phyloP scores from a whole-genome alignment of 2,329 filamentous ascomycete species.

The Saccharata proteae region DNA sequence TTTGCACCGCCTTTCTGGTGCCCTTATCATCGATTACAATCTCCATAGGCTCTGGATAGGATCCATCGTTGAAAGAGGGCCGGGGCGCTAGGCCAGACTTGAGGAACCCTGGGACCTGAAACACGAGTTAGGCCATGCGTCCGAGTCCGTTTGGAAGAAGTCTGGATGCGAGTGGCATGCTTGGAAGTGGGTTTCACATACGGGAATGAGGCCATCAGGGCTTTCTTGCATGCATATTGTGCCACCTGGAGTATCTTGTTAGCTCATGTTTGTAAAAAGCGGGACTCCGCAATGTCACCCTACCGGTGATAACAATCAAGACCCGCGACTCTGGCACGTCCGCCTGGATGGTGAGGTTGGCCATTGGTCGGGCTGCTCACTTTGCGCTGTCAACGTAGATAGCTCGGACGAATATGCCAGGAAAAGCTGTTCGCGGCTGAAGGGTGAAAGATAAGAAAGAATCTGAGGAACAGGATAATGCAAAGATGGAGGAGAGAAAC shows the following conservation, averaged over 20 bases:
- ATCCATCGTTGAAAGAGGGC: constrained; percentile 75
- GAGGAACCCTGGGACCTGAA: constrained; percentile 52
- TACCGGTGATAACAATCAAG: constrained; percentile 79
- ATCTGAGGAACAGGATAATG: background rate
- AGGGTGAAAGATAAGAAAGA: background rate
- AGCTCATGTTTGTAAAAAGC: background rate
- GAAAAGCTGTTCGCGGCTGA: too few relatives aligned
- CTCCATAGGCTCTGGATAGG: constrained; percentile 42
- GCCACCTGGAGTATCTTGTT: constrained; percentile 33
- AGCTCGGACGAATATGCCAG: background rate
- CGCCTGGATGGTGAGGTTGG: background rate
- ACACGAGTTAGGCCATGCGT: background rate
- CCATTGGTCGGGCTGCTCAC: background rate
- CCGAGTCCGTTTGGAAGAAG: background rate
- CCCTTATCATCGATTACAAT: constrained; percentile 41
- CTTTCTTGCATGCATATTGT: constrained; percentile 88
- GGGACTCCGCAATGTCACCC: too few relatives aligned
- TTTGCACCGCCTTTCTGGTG: constrained; percentile 45
- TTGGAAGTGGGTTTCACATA: constrained; percentile 21
- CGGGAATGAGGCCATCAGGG: constrained; percentile 66
- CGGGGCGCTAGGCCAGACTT: constrained; percentile 70
- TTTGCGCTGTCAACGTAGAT: background rate
- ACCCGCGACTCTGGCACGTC: constrained; percentile 60
- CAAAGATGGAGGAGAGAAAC: background rate
- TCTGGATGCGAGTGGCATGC: constrained; percentile 25